These are phyloP conservation scores for Botrytis squamosa DNA, from an alignment of 2,329 filamentous ascomycete species.

Conservation along the genomic window DNA sequence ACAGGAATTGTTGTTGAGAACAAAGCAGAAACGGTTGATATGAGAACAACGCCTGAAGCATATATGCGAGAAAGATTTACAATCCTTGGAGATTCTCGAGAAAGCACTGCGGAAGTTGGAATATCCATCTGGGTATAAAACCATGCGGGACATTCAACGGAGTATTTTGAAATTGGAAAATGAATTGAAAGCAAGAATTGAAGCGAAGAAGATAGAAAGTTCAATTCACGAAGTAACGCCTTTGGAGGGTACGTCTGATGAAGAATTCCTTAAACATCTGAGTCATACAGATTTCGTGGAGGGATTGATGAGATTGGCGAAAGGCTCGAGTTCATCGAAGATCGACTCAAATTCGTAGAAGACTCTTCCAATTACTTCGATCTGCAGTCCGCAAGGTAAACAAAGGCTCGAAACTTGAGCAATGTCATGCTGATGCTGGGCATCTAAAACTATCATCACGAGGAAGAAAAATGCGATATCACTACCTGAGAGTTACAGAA, in stretches of 20 bases:
- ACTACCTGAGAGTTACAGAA: not conserved
- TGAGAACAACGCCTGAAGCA: not conserved
- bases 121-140: not conserved
- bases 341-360: not conserved
- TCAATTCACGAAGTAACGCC: not conserved
- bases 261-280: not conserved
- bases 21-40: not conserved
- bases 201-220: not conserved
- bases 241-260: not conserved
- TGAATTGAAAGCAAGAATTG: not conserved
- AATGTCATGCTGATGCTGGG: not conserved
- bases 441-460: not conserved
- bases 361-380: not conserved
- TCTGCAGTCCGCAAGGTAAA: not conserved
- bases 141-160: not conserved
- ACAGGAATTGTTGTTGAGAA: not conserved
- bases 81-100: not conserved
- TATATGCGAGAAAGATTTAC: not conserved
- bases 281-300: not conserved
- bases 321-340: not conserved
- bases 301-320: not conserved
- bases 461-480: not conserved
- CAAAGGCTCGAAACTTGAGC: not conserved
- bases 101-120: not conserved
- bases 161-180: too few relatives aligned